Conservation (phyloP, 1,284 basidiomycete species). For the Filobasidium uniguttulatum region DNA sequence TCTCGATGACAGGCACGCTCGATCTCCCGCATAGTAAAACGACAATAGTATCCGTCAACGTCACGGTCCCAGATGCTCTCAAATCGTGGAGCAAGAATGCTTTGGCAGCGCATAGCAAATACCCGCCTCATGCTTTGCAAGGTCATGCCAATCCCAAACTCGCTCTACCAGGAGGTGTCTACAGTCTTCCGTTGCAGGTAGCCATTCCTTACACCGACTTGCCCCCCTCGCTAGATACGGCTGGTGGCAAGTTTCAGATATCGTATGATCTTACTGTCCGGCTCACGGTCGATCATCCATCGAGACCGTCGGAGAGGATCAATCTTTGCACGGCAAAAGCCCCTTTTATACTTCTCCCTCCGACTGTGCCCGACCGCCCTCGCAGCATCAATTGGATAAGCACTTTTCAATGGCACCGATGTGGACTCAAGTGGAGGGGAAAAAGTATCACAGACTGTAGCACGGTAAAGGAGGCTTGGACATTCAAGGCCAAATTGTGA, state of each 20-base stretch:
- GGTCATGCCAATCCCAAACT: conserved; percentile 16
- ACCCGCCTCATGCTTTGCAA: not conserved
- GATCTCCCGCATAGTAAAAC: conserved; percentile 16
- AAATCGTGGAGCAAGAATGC: conserved; percentile 30
- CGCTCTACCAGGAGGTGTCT: conserved; percentile 26
- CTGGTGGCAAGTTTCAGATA: conserved; percentile 22
- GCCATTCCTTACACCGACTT: conserved; percentile 27
- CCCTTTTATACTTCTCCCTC: conserved; percentile 28
- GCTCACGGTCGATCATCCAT: conserved; percentile 23
- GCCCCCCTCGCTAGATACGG: conserved; percentile 23
- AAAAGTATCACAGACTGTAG: not conserved
- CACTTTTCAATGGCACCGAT: conserved; percentile 15
- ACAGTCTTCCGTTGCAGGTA: conserved; percentile 28
- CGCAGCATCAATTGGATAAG: conserved; percentile 18
- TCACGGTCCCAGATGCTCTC: conserved; percentile 26
- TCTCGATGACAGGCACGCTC: conserved; percentile 28
- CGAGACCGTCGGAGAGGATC: conserved; percentile 8
- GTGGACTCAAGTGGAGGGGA: conserved; percentile 7
- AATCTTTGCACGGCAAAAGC: conserved; percentile 21
- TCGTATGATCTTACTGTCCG: conserved; percentile 24
- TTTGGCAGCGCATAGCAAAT: not conserved
- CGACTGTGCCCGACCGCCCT: conserved; percentile 22
- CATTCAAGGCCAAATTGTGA: conserved; percentile 17
- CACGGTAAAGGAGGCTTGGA: conserved; percentile 16
- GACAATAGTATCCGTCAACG: conserved; percentile 28